These are phyloP conservation scores for Syncephalis plumigaleata DNA, from an alignment of 371 early-diverging fungal species.

Conservation along the genomic window DNA sequence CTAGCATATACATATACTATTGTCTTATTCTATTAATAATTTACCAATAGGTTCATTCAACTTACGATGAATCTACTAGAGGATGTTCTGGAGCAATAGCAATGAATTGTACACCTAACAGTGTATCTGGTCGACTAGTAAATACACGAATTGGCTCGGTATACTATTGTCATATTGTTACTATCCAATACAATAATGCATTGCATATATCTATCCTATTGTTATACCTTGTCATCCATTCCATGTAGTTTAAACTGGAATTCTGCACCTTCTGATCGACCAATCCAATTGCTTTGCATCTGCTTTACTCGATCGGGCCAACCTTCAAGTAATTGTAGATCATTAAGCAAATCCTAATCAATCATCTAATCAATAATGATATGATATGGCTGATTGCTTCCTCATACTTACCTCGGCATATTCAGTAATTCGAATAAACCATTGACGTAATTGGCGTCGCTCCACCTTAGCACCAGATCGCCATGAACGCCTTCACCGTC, in stretches of 20 bases:
- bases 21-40: not conserved
- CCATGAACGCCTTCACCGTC: slow-evolving; percentile 79
- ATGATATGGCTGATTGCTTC: not conserved
- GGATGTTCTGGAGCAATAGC: slow-evolving; percentile 63
- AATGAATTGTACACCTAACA: slow-evolving; percentile 58
- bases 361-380: not conserved
- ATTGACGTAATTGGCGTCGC: slow-evolving; percentile 65
- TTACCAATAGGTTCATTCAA: not conserved
- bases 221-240: not conserved
- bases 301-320: slow-evolving; percentile 85
- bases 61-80: slow-evolving; percentile 9
- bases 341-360: slow-evolving; percentile 50
- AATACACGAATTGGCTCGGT: slow-evolving; percentile 27
- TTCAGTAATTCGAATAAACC: slow-evolving; percentile 80
- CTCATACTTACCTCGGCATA: slow-evolving; percentile 49
- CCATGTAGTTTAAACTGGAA: slow-evolving; percentile 30
- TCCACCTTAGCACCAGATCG: slow-evolving; percentile 90
- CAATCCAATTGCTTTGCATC: slow-evolving; percentile 92
- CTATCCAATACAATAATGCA: too few relatives aligned
- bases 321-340: slow-evolving; percentile 43
- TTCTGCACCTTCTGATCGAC: slow-evolving; percentile 67
- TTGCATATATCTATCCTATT: too few relatives aligned
- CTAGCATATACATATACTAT: slow-evolving; percentile 4
- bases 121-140: slow-evolving; percentile 62
- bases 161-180: not conserved